Evolutionary conservation across 768 basidiomycete genomes (phyloP), one percentile per base, ranked within the genome.

Genomic region (Tylopilus rubrobrunneus): DNA sequence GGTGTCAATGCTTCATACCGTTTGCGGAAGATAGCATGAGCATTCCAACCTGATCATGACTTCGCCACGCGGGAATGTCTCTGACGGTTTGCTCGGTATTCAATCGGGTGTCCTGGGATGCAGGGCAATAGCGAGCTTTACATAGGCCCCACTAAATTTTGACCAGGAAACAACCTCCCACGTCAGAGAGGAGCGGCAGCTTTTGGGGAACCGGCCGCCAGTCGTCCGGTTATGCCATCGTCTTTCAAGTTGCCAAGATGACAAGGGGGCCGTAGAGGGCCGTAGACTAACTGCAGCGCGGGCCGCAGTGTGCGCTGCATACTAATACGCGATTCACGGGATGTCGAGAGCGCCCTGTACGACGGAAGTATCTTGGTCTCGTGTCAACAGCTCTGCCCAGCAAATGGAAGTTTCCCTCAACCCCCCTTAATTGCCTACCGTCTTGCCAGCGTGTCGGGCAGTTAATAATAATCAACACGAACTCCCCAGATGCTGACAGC

Each of bases 1-100:
- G 43, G 48, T 53, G 41, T 33, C 46, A 34, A 50, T 39, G n/a
- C 45, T 17, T 49, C 34, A 49, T 44, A 17, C 52, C 29, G 29
- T 49, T 40, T 47, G 33, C 34, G 49, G 59, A 49, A 45, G 50
- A 45, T 27, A 43, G 41, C 31, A 52, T 19, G 48, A 36, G 31
- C 36, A 49, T 47, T 49, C 48, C 25, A 33, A 25, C 25, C 25
- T 25, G 29, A 21, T 15, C 40, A 34, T 52, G 25, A 27, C 48
- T 57, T 53, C 51, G 19, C 46, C 49, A 48, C 42, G 41, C 56
- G 56, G 61, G 48, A 31, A 56, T 48, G 60, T 48, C 52, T 15
- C 8, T 31, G 31, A 29, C 34, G 14, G 37, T 27, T 29, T n/a
- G 44, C 43, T 47, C 49, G 34, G 31, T 40, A 50, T 40, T 29